A percentile compares a stretch with the other conserved stretches of the same genome.
These are phyloP conservation scores for Senna tora DNA, from an alignment of 306 rosid genomes.

Conservation along the genomic window DNA sequence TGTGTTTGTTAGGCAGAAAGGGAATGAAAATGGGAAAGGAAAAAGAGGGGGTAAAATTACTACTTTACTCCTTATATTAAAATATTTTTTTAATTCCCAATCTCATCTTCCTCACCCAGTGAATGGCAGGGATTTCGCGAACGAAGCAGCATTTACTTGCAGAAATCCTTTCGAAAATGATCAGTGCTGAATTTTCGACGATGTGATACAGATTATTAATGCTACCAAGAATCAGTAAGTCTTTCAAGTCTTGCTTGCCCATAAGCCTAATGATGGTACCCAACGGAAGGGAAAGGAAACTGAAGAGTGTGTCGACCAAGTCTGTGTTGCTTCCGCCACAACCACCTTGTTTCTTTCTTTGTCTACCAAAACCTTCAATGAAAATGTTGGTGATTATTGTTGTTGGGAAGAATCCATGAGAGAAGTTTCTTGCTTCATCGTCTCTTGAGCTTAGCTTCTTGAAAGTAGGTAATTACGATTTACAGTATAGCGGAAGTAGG, in stretches of 20 bases:
- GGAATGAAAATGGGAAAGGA: too few relatives aligned
- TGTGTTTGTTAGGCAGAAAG: too few relatives aligned
- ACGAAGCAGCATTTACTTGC: constrained; percentile 36
- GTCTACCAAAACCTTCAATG: constrained; percentile 37
- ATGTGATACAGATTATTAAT: constrained; percentile 32
- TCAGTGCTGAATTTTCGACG: constrained; percentile 8
- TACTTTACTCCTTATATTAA: too few relatives aligned
- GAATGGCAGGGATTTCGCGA: constrained; percentile 31
- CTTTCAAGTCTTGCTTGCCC: not conserved
- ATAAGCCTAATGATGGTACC: constrained; percentile 37
- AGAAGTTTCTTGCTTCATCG: too few relatives aligned
- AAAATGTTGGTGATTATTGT: constrained; percentile 26
- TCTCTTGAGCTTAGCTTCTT: too few relatives aligned
- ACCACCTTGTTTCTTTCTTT: constrained; percentile 39
- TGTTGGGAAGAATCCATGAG: constrained; percentile 38
- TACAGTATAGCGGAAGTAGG: too few relatives aligned
- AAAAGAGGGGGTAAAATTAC: too few relatives aligned
- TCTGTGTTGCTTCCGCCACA: constrained; percentile 39
- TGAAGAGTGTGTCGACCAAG: constrained; percentile 38
- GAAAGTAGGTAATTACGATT: too few relatives aligned
- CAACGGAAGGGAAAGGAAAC: constrained; percentile 46
- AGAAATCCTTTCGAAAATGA: constrained; percentile 9
- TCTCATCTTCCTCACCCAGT: too few relatives aligned
- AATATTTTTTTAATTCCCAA: too few relatives aligned
- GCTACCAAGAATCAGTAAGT: not conserved